Base-by-base conservation (phyloP, 495 filamentous ascomycete genomes). In the Terfezia boudieri region DNA sequence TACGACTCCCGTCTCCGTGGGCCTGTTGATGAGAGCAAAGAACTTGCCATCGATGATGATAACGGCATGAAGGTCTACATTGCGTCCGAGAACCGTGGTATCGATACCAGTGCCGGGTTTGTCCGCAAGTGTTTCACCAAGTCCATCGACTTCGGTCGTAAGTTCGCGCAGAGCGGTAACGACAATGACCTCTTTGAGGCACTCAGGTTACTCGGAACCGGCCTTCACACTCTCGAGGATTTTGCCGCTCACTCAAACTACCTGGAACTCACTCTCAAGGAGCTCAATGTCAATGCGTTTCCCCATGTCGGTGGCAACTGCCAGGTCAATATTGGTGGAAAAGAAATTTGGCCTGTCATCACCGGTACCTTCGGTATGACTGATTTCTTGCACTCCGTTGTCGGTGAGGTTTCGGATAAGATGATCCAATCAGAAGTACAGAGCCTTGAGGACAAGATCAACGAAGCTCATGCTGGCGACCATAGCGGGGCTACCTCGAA, bases 11-110 rank as follows among this genome's bases (percentile, higher is more conserved):
- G 83, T 54, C 78, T 94, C 50, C 80, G 87, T 53, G 85, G 80
- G 5, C 86, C 83, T 1, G 71, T 94, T 32, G 77, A 94, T 59
- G 86, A 93, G 67, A 62, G 71, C 36, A 73, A 76, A 17, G 87
- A 94, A 68, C 73, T 94, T 16, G 76, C 73, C 14, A 76, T 94
- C 60, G 82, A 94, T 61, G 69, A 70, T 2, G 71, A 78, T 56
- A 85, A 80, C n/a, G 86, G 86, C 46, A 70, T 94, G 67, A 94
- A 94, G 69, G 84, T 82, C 60, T 93, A 94, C 62, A 93, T 94
- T 65, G 84, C 87, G 22, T 83, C 84, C 46, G 86, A 94, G 64
- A 68, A 75, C 49, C 66, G 74, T 26, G 74, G 73, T 50, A 86
- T 90, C 62, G 78, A 80, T 61, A 87, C 76, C 23, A 90, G 82